Conservation (phyloP, 73 alveolate genomes). For the Paramecium primaurelia region DNA sequence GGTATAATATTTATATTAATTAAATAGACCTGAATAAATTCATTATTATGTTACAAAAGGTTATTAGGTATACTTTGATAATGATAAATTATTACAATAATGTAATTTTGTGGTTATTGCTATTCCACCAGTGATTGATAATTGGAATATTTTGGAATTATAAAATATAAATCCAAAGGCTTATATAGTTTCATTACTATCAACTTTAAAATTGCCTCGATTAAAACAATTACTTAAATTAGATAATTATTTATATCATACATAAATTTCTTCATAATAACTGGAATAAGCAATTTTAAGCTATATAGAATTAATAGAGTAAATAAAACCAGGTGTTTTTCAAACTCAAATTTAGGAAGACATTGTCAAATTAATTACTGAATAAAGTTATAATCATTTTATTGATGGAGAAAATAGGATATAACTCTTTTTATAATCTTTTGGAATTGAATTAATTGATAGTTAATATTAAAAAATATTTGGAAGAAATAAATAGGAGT, state of each 20-base stretch:
- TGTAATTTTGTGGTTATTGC: conserved; percentile 7
- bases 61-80: conserved; percentile 8
- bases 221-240: background rate
- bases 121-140: conserved; percentile 9
- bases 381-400: background rate
- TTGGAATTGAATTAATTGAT: background rate
- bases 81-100: background rate
- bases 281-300: background rate
- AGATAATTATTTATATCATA: background rate
- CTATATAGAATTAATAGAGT: background rate
- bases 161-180: background rate
- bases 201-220: background rate
- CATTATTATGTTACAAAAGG: background rate
- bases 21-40: conserved; percentile 15
- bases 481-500: conserved; percentile 12
- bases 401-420: background rate
- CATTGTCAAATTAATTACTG: conserved; percentile 9
- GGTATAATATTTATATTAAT: background rate
- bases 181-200: background rate
- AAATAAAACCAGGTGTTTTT: background rate
- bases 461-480: background rate
- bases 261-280: background rate
- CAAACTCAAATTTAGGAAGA: conserved; percentile 27
- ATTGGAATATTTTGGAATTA: conserved; percentile 43
- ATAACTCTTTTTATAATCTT: background rate